These are phyloP conservation scores for Citrus trifoliata DNA, from an alignment of 345 rosid species.

Conservation along the genomic window DNA sequence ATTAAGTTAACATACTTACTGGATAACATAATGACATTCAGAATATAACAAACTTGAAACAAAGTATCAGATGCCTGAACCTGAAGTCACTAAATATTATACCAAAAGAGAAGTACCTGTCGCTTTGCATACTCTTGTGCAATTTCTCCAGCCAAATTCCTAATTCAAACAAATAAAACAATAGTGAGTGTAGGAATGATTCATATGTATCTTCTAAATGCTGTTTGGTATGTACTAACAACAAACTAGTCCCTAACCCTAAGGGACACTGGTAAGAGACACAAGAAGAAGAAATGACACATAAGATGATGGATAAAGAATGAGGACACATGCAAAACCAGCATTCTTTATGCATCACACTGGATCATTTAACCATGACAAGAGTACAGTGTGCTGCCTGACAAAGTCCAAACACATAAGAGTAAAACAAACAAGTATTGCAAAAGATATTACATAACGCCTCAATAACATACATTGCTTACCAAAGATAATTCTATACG, in stretches of 20 bases:
- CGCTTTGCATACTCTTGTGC: slow-evolving; percentile 67
- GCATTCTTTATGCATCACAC: not conserved
- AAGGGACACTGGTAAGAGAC: not conserved
- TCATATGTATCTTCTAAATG: not conserved
- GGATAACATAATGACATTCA: not conserved
- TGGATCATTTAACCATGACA: not conserved
- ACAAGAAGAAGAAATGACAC: not conserved
- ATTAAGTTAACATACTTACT: not conserved
- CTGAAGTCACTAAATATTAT: not conserved
- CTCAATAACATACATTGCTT: not conserved
- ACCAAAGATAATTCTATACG: not conserved
- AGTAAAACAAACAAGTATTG: not conserved
- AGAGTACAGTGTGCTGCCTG: not conserved
- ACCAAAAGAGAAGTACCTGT: slow-evolving; percentile 31
- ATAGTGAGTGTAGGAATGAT: not conserved
- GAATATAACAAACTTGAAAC: not conserved
- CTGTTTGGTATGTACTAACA: not conserved
- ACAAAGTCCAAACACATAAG: not conserved
- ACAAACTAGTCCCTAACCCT: not conserved
- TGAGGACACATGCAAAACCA: not conserved
- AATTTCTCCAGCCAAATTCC: slow-evolving; percentile 95
- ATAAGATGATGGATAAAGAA: not conserved
- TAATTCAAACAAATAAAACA: slow-evolving; percentile 17
- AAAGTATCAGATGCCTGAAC: not conserved
- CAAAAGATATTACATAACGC: not conserved